phyloP scores from a whole-genome alignment of 73 alveolate genomes.

The Uronychia setigera region DNA sequence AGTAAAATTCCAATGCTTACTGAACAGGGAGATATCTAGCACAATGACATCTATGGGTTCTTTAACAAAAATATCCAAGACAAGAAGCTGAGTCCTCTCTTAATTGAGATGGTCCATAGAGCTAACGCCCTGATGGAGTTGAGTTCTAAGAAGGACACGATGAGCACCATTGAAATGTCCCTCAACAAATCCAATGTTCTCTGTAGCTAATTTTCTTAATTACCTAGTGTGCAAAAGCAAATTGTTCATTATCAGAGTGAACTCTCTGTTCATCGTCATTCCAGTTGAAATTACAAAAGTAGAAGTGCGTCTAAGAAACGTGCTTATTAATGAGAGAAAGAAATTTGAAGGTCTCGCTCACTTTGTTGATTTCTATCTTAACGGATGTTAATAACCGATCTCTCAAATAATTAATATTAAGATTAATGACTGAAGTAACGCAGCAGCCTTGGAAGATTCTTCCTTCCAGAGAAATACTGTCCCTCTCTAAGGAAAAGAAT shows the following conservation, averaged over 20 bases:
- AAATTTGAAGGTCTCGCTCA: slow-evolving; percentile 42
- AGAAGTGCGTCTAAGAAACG: slow-evolving; percentile 46
- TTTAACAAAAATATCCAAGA: slow-evolving; percentile 40
- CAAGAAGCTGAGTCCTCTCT: slow-evolving; percentile 17
- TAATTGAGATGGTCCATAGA: slow-evolving; percentile 37
- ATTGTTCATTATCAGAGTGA: slow-evolving; percentile 21
- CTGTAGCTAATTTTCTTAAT: not conserved
- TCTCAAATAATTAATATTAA: not conserved
- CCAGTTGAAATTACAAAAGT: slow-evolving; percentile 49
- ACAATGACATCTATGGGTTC: slow-evolving; percentile 8
- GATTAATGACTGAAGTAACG: not conserved
- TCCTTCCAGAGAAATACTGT: too few species aligned
- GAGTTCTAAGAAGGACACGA: slow-evolving; percentile 20
- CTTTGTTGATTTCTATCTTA: slow-evolving; percentile 39
- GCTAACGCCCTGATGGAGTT: slow-evolving; percentile 22
- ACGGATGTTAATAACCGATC: not conserved
- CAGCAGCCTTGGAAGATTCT: too few species aligned
- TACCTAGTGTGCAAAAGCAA: slow-evolving; percentile 27
- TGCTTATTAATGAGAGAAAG: slow-evolving; percentile 38
- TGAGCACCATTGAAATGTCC: slow-evolving; percentile 16
- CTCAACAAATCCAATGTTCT: not conserved
- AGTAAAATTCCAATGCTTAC: slow-evolving; percentile 2
- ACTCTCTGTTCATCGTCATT: slow-evolving; percentile 25
- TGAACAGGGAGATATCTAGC: slow-evolving; percentile 38
- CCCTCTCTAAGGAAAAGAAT: not conserved